phyloP scores from a whole-genome alignment of 495 filamentous ascomycete species.

The Hypoxylon crocopeplum region DNA sequence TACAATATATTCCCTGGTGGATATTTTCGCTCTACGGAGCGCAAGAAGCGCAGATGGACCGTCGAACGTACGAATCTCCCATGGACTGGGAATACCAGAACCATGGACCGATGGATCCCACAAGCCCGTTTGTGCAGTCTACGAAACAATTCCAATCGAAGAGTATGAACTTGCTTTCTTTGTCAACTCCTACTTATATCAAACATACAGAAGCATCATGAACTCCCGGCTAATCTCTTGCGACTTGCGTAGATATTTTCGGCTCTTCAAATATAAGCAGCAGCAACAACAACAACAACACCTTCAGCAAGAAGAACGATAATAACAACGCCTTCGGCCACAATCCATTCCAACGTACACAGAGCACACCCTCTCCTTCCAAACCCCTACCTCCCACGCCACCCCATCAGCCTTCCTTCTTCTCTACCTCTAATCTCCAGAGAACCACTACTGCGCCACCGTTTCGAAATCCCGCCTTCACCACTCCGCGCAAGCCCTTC shows the following conservation, averaged over 20 bases:
- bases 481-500: slow-evolving; percentile 74
- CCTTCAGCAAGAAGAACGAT: slow-evolving; percentile 15
- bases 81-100: slow-evolving; percentile 61
- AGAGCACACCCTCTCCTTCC: slow-evolving; percentile 41
- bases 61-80: slow-evolving; percentile 51
- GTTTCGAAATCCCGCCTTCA: slow-evolving; percentile 76
- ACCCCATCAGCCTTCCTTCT: slow-evolving; percentile 34
- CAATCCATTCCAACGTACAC: slow-evolving; percentile 45
- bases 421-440: slow-evolving; percentile 46
- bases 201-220: not conserved
- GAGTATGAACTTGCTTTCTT: slow-evolving; percentile 18
- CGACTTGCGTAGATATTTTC: slow-evolving; percentile 24
- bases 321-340: slow-evolving; percentile 18
- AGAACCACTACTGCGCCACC: slow-evolving; percentile 49
- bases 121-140: slow-evolving; percentile 54
- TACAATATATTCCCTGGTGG: not conserved
- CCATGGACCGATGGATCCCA: slow-evolving; percentile 50
- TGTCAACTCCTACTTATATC: not conserved
- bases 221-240: not conserved
- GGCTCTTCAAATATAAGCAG: slow-evolving; percentile 27
- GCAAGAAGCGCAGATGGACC: slow-evolving; percentile 43
- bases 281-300: slow-evolving; percentile 25
- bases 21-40: slow-evolving; percentile 1
- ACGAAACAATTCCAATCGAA: slow-evolving; percentile 30
- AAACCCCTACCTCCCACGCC: slow-evolving; percentile 47